These are phyloP conservation scores for Moricandia moricandioides DNA, from an alignment of 345 rosid genomes.

Conservation along the genomic window DNA sequence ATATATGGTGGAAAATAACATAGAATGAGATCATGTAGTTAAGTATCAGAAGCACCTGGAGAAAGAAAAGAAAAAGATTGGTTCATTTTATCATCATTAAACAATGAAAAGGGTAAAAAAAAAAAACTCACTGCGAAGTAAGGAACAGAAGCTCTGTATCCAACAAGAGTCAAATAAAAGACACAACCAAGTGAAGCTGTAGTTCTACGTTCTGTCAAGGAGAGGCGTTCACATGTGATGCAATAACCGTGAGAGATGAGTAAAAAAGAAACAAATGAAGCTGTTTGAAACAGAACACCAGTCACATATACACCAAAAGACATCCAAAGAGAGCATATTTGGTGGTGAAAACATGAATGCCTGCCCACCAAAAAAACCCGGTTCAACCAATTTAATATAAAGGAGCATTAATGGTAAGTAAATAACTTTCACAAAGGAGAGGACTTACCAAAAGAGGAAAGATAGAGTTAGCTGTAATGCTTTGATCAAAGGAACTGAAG, in stretches of 20 bases:
- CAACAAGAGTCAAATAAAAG: slow-evolving; percentile 84
- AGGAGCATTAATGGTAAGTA: slow-evolving; percentile 14
- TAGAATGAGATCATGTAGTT: slow-evolving; percentile 77
- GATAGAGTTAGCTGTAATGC: slow-evolving; percentile 83
- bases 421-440: slow-evolving; percentile 1
- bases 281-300: slow-evolving; percentile 90
- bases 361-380: slow-evolving; percentile 41
- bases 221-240: slow-evolving; percentile 83
- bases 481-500: slow-evolving; percentile 82
- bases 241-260: slow-evolving; percentile 94
- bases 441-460: slow-evolving; percentile 80
- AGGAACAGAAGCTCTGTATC: slow-evolving; percentile 92
- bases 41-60: slow-evolving; percentile 77
- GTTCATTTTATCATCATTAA: slow-evolving; percentile 19
- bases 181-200: slow-evolving; percentile 82
- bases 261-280: slow-evolving; percentile 80
- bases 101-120: not conserved
- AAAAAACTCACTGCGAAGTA: slow-evolving; percentile 69
- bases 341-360: slow-evolving; percentile 84
- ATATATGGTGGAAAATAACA: slow-evolving; percentile 77
- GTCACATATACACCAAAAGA: slow-evolving; percentile 93
- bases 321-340: slow-evolving; percentile 89
- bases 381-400: not conserved
- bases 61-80: not conserved
- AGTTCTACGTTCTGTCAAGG: slow-evolving; percentile 68